Evolutionary conservation across 176 grass and related monocot species (phyloP).

Genomic region (Triticum turgidum): DNA sequence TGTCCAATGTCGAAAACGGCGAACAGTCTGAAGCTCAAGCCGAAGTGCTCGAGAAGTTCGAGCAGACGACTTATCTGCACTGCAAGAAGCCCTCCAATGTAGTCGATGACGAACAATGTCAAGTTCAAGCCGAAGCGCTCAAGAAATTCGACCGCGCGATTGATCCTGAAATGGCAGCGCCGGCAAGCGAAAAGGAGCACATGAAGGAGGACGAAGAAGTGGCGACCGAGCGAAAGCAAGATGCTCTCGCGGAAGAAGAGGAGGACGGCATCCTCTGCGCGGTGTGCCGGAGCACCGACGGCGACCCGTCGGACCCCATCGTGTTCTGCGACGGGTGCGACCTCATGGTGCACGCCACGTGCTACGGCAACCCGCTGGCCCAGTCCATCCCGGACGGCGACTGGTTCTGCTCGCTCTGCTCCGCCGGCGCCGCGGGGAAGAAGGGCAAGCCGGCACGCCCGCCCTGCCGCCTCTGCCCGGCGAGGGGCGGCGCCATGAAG

Average conservation of each 20-base stretch:
- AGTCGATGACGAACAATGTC: neutral
- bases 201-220: neutral
- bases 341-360: constrained; percentile 88
- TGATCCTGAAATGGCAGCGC: neutral
- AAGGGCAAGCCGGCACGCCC: constrained; percentile 14
- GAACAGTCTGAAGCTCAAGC: neutral
- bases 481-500: constrained; percentile 68
- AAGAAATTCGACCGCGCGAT: neutral
- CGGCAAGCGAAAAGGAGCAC: neutral
- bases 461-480: constrained; percentile 72
- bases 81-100: neutral
- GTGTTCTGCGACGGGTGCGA: constrained; percentile 96
- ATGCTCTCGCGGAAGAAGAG: constrained; percentile 22
- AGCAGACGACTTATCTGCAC: neutral
- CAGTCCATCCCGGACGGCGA: constrained; percentile 78
- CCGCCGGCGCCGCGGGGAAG: neutral
- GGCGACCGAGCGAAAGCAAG: neutral
- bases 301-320: constrained; percentile 80
- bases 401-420: constrained; percentile 81
- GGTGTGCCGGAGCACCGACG: constrained; percentile 85
- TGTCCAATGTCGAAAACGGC: neutral
- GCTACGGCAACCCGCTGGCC: constrained; percentile 77
- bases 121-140: neutral
- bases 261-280: constrained; percentile 80
- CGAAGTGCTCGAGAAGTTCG: neutral